Conservation (phyloP, 768 basidiomycete species). For the Trametopsis cervina region DNA sequence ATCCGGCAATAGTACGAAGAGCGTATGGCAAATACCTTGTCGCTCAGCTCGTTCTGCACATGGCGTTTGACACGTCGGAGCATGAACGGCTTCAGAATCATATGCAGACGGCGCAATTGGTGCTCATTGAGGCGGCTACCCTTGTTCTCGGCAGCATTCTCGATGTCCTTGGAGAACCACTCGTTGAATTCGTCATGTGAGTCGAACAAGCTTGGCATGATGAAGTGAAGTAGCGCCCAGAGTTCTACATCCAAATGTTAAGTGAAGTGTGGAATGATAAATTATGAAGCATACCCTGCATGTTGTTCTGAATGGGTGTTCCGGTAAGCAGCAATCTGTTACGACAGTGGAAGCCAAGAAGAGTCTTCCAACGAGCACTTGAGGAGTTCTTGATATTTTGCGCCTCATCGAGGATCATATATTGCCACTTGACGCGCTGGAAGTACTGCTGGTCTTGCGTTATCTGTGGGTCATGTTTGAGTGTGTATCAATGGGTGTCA, state of each 20-base stretch:
- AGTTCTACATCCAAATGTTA: constrained; percentile 44
- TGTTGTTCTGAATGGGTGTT: constrained; percentile 98
- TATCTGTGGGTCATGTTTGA: constrained; percentile 42
- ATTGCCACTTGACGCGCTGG: constrained; percentile 97
- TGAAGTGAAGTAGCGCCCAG: constrained; percentile 98
- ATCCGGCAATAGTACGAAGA: background rate
- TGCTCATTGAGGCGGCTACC: constrained; percentile 90
- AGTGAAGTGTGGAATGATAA: background rate
- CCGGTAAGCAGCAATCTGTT: constrained; percentile 94
- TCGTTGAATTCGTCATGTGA: constrained; percentile 99
- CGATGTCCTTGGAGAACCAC: constrained; percentile 99
- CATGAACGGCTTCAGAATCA: constrained; percentile 99
- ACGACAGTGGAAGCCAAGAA: constrained; percentile 91
- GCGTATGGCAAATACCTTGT: constrained; percentile 69
- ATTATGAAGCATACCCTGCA: constrained; percentile 69
- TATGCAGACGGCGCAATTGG: constrained; percentile 90
- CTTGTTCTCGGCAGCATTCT: constrained; percentile 89
- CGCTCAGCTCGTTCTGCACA: constrained; percentile 99
- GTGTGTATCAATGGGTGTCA: background rate
- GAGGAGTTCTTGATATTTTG: constrained; percentile 99
- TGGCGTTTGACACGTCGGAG: constrained; percentile 92
- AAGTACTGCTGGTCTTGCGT: constrained; percentile 98
- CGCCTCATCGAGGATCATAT: constrained; percentile 99
- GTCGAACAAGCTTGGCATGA: constrained; percentile 99
- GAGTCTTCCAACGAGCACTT: constrained; percentile 94